Evolutionary conservation across 208 protist genomes (phyloP).

Genomic region (Trypanosoma cruzi): DNA sequence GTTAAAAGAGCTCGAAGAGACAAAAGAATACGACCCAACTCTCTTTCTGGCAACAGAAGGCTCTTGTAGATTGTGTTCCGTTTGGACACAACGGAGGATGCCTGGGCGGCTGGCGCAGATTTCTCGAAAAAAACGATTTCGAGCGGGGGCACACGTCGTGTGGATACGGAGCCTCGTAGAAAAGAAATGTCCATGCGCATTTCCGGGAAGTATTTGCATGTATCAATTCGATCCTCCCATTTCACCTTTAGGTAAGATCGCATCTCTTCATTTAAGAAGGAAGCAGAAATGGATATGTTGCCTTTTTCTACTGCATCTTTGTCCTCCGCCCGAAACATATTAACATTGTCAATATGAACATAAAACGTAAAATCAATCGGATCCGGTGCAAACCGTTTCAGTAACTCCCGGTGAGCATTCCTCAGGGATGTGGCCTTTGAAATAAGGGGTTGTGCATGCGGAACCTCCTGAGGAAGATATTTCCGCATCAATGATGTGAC

Average conservation of each 20-base stretch:
- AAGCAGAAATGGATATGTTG: slow-evolving; percentile 44
- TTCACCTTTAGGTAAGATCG: slow-evolving; percentile 37
- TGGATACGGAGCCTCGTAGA: slow-evolving; percentile 1
- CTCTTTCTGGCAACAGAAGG: slow-evolving; percentile 26
- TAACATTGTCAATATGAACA: slow-evolving; percentile 63
- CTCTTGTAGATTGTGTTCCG: neutral
- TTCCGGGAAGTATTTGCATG: slow-evolving; percentile 34
- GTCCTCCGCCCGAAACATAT: slow-evolving; percentile 41
- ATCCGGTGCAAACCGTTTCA: slow-evolving; percentile 42
- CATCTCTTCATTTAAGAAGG: slow-evolving; percentile 46
- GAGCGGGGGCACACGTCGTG: neutral
- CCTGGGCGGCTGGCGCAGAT: neutral
- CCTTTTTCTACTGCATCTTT: slow-evolving; percentile 40
- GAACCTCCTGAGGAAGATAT: slow-evolving; percentile 52
- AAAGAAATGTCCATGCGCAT: slow-evolving; percentile 34
- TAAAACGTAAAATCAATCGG: slow-evolving; percentile 66
- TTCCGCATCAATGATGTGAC: slow-evolving; percentile 74
- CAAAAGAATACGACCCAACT: slow-evolving; percentile 57
- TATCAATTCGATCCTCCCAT: slow-evolving; percentile 31
- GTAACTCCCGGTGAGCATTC: slow-evolving; percentile 68
- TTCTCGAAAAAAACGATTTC: slow-evolving; percentile 26
- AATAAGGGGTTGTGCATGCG: slow-evolving; percentile 73
- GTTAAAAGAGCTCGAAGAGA: slow-evolving; percentile 80
- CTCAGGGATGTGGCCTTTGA: slow-evolving; percentile 54
- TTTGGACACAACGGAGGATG: neutral